Base-by-base conservation (phyloP, 2,329 filamentous ascomycete species). In the Acrocalymma vagum region DNA sequence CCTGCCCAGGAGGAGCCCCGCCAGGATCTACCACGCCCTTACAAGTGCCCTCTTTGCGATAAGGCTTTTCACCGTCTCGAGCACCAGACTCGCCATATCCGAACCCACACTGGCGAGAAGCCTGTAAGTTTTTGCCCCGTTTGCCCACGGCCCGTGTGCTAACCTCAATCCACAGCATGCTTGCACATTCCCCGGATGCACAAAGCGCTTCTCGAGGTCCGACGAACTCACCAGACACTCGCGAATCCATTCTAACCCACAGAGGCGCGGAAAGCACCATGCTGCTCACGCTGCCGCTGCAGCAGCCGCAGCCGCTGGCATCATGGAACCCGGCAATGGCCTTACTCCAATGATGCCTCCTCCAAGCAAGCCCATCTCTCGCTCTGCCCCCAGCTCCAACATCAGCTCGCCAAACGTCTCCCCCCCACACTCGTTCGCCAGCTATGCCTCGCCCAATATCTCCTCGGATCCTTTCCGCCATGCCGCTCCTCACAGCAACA, bases 11-110 rank as follows among this genome's bases (percentile, higher is more conserved):
- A 72, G 53, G 80, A 85, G 43, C 83, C 89, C 63, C 82, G 72
- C 72, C 90, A 80, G 78, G 93, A 97, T 72, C 83, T 97, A 38
- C 94, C 94, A 45, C 86, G 94, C 41, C 93, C 93, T 1, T 99
- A 99, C 84, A 97, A 97, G 79, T 99, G 93, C 73, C 92, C 93
- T 47, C 83, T 99, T 51, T 99, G 94, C 78, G 93, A 96, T 64
- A 95, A 96, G 81, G 93, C 94, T 47, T 99, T 99, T 76, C 94
- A 97, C 79, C 90, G 94, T 51, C 81, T 99, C 27, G 93, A 97
- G 78, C 93, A 97, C 72, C 93, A 96, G 79, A 87, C 83, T 45
- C 74, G 85, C 61, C 93, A 99, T 73, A 97, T 97, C 67, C 86
- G 93, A 62, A 97, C 94, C 6, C 93, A 99, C 73, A 99, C 93